A percentile compares a stretch with the other conserved stretches of the same genome.
phyloP scores from a whole-genome alignment of 768 basidiomycete genomes.

The Pleurotus platypus region DNA sequence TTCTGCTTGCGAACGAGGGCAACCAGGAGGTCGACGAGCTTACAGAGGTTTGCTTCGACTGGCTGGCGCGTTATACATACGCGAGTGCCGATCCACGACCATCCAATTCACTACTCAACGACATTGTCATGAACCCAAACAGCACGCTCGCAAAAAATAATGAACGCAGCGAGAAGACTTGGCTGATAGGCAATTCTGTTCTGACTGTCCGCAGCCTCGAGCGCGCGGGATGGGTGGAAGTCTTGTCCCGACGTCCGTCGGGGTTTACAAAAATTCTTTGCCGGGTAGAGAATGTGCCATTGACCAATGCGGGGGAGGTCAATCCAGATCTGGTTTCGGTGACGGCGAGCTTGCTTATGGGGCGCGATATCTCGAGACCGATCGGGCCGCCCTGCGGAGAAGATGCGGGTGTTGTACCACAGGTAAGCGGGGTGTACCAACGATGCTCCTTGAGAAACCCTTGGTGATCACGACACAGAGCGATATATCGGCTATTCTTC shows the following conservation, averaged over 20 bases:
- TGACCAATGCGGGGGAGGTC: slow-evolving; percentile 81
- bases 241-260: slow-evolving; percentile 81
- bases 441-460: background rate
- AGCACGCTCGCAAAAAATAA: slow-evolving; percentile 31
- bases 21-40: slow-evolving; percentile 75
- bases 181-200: slow-evolving; percentile 83
- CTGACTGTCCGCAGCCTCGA: slow-evolving; percentile 76
- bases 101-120: slow-evolving; percentile 70
- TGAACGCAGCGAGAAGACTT: slow-evolving; percentile 61
- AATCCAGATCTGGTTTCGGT: slow-evolving; percentile 73
- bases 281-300: slow-evolving; percentile 83
- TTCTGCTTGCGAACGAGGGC: slow-evolving; percentile 82
- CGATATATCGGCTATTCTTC: background rate
- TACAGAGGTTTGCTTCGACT: slow-evolving; percentile 96
- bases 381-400: slow-evolving; percentile 20
- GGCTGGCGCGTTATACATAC: slow-evolving; percentile 93
- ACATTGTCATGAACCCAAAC: slow-evolving; percentile 67
- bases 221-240: slow-evolving; percentile 84
- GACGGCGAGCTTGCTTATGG: slow-evolving; percentile 71
- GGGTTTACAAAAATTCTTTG: slow-evolving; percentile 85
- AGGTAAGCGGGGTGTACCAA: slow-evolving; percentile 11
- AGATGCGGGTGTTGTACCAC: slow-evolving; percentile 11
- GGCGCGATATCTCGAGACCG: slow-evolving; percentile 42
- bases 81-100: slow-evolving; percentile 92
- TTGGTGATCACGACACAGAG: background rate